Conservation (phyloP, 805 yeast genomes). For the Myxozyma melibiosi region DNA sequence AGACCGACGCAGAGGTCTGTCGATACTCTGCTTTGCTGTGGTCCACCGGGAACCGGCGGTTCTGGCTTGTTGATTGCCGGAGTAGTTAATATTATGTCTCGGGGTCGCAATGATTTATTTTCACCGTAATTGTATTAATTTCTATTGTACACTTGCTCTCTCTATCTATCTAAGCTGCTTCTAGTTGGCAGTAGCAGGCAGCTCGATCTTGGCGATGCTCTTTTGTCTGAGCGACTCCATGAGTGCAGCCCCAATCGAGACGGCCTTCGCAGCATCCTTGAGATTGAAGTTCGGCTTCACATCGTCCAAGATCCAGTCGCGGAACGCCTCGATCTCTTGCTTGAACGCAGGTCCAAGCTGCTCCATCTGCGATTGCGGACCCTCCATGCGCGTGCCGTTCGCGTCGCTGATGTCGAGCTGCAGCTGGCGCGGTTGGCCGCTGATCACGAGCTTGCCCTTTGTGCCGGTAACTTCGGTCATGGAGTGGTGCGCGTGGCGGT, state of each 20-base stretch:
- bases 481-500: slow-evolving; percentile 35
- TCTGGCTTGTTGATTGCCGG: no score
- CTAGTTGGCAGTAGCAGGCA: no score
- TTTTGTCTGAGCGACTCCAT: slow-evolving; percentile 18
- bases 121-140: no score
- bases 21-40: no score
- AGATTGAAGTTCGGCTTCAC: slow-evolving; percentile 20
- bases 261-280: slow-evolving; percentile 35
- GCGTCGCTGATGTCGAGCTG: slow-evolving; percentile 25
- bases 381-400: slow-evolving; percentile 26
- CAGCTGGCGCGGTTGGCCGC: slow-evolving; percentile 27
- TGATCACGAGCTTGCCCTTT: slow-evolving; percentile 32
- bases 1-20: no score
- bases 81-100: no score
- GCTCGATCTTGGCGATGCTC: neutral
- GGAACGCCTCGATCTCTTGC: slow-evolving; percentile 25
- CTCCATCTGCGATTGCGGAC: slow-evolving; percentile 24
- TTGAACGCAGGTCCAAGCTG: slow-evolving; percentile 18
- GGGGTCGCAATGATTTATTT: no score
- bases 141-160: no score
- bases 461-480: slow-evolving; percentile 36
- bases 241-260: slow-evolving; percentile 28
- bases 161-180: no score
- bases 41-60: no score
- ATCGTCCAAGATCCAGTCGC: slow-evolving; percentile 30